Base-by-base conservation (phyloP, 306 rosid species). In the Gleditsia sinensis region DNA sequence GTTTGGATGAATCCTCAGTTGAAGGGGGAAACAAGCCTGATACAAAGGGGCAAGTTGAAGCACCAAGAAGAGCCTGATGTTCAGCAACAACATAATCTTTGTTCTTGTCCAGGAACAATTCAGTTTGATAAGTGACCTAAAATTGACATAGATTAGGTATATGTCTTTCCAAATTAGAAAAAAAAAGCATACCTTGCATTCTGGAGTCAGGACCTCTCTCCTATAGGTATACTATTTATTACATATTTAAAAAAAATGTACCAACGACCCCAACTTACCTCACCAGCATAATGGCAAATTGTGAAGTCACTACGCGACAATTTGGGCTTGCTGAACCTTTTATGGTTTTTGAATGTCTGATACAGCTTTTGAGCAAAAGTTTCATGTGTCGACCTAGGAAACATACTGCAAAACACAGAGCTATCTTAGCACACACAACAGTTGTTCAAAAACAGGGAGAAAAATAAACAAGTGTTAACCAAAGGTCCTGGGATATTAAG, bases 11-110 rank as follows among this genome's bases (percentile, higher is more conserved):
- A 57, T 89, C 95, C 79, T 89, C 96, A 7, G 88, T 81, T 62
- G 80, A 84, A 51, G 80, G 85, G 8, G 83, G 83, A 83, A 89
- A 91, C 84, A 91, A 74, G 64, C 87, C 77, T 0, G 97, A 82
- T 67, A 89, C 88, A 40, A 91, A 91, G 78, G 86, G 74, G 81
- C 90, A 87, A 69, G 74, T 81, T 51, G 97, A 91, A 81, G 91
- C 97, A 83, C 74, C 27, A 66, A 91, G 83, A 65, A 91, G 95
- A 7, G 87, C 86, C 60, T 89, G 95, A 80, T 91, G 97, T 82
- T 91, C 97, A 62, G 97, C 93, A 83, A 91, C 92, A 71, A 91
- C 93, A 57, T 91, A 91, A 78, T 91, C 97, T 71, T 91, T 91
- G 90, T 91, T 91, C 83, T 91, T 91, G 97, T 91, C 97, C 78